Conservation (phyloP, 1,139 yeast species). For the Yamadazyma songkhlaensis region DNA sequence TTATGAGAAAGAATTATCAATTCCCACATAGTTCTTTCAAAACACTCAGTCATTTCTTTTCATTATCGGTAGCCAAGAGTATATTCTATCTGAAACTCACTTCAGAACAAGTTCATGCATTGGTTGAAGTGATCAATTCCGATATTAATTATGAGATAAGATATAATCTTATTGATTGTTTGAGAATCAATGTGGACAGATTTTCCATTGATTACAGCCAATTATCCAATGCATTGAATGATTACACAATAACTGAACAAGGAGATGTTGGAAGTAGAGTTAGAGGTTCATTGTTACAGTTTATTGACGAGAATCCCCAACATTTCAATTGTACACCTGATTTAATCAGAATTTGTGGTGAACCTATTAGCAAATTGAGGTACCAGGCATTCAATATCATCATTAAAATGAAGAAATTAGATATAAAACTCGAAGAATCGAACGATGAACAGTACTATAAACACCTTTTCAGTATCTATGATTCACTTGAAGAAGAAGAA, state of each 20-base stretch:
- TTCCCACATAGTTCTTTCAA: conserved; percentile 18
- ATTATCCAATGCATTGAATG: conserved; percentile 42
- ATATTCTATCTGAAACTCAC: conserved; percentile 13
- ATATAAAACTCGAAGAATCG: not conserved
- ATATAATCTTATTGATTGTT: conserved; percentile 20
- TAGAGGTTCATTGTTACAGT: conserved; percentile 47
- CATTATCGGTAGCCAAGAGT: conserved; percentile 34
- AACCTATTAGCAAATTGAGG: conserved; percentile 33
- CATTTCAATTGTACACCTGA: conserved; percentile 1
- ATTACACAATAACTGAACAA: conserved; percentile 64
- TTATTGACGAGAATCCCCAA: conserved; percentile 25
- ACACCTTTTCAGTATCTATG: conserved; percentile 21
- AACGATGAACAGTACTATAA: conserved; percentile 22
- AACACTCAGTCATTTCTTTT: conserved; percentile 22
- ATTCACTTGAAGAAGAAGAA: conserved; percentile 9
- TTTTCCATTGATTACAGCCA: conserved; percentile 8
- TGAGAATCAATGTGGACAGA: conserved; percentile 8
- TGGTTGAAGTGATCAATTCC: conserved; percentile 18
- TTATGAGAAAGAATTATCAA: conserved; percentile 17
- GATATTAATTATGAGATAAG: conserved; percentile 26
- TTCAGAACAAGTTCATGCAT: conserved; percentile 9
- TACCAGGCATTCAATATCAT: conserved; percentile 24
- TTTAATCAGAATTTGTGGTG: conserved; percentile 53
- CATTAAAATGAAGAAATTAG: conserved; percentile 1
- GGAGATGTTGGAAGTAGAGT: conserved; percentile 82